Percentiles rank a stretch among this genome's conserved stretches.
These are phyloP conservation scores for Penicillium glabrum DNA, from an alignment of 2,329 filamentous ascomycete species.

Conservation along the genomic window DNA sequence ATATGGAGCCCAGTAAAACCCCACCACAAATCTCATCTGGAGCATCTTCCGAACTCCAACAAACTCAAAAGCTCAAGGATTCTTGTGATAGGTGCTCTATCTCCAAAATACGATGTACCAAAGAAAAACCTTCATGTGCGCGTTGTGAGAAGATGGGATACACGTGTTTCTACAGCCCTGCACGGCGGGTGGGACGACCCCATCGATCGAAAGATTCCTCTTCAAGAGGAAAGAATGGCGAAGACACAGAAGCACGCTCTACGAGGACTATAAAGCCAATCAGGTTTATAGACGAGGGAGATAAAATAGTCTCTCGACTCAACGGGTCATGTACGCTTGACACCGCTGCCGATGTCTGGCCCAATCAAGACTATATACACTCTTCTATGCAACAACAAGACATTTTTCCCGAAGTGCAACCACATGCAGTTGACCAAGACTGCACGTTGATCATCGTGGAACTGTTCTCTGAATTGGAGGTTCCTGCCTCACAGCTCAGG, in stretches of 20 bases:
- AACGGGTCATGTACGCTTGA: background rate
- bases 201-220: background rate
- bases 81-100: constrained; percentile 16
- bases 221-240: background rate
- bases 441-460: background rate
- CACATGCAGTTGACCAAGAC: background rate
- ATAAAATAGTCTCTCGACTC: background rate
- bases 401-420: background rate
- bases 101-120: constrained; percentile 20
- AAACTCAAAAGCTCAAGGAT: background rate
- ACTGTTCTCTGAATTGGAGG: constrained; percentile 1
- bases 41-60: background rate
- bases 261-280: background rate
- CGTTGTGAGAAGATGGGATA: constrained; percentile 20
- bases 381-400: background rate
- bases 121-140: constrained; percentile 15
- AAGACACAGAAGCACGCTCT: background rate
- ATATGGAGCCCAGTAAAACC: background rate
- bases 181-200: constrained; percentile 18
- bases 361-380: background rate
- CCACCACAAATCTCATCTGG: background rate
- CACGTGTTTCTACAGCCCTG: constrained; percentile 24
- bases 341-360: background rate
- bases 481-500: background rate
- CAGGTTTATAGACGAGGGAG: background rate